Base-by-base conservation (phyloP, 352 stramenopile species). In the Phytophthora vignae region DNA sequence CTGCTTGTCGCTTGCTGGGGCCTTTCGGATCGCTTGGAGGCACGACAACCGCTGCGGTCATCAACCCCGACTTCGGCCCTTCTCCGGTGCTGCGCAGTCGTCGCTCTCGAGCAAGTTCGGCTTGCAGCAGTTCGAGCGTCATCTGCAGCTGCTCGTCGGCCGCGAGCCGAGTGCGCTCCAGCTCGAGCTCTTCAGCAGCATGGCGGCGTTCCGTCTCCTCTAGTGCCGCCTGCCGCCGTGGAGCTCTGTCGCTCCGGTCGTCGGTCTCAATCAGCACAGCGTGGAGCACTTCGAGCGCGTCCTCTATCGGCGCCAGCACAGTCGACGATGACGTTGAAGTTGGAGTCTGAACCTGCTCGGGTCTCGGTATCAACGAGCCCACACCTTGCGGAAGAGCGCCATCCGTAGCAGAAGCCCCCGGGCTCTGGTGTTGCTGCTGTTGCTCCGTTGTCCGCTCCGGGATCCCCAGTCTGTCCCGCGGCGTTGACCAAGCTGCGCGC, bases 221-320 rank as follows among this genome's bases (percentile, higher is more conserved):
- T 12, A 78, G 48, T 12, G 72, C 64, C 14, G 56, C 38, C 10
- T 58, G 29, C 21, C 74, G 61, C 21, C 56, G 48, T 27, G 40
- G 55, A 11, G 69, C 46, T 19, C 50, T 46, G 46, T 77, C 73
- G 40, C 56, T 77, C 57, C 60, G 44, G 19, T 67, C 63, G 15
- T 73, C 61, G 53, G 44, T 71, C 53, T 77, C 61, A 4, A 52
- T 11, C 64, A 77, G 40, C 17, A 81, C 57, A 11, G 60, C 50
- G 3, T 76, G 52, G 8, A 81, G 65, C 60, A 73, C 59, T 33
- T 81, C 69, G 31, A 81, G 56, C 29, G 74, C 74, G 53, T 77
- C 63, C 17, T 71, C 62, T 17, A 78, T 22, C 6, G 59, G 48
- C 53, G 36, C 33, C 31, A 27, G 25, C 11, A 58, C 36, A 11